A percentile compares a stretch with the other conserved stretches of the same genome.
Evolutionary conservation across 2,329 filamentous ascomycete species (phyloP).

Genomic region (Aspergillus nomiae): DNA sequence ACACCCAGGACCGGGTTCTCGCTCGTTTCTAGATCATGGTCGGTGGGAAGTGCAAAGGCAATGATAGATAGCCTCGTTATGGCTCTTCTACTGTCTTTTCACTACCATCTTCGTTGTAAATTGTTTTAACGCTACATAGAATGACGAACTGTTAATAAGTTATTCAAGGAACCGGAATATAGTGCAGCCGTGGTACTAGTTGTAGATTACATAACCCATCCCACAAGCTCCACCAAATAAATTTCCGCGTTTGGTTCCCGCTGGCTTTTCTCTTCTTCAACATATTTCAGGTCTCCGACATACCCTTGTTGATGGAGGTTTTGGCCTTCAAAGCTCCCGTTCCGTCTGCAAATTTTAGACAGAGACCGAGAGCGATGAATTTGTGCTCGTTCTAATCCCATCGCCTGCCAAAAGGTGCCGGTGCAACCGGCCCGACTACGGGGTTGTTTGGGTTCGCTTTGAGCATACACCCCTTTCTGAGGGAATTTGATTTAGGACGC

Average conservation of each 20-base stretch:
- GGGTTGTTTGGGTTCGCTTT: conserved; percentile 48
- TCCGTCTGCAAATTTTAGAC: conserved; percentile 46
- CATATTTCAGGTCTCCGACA: conserved; percentile 43
- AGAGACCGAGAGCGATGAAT: conserved; percentile 43
- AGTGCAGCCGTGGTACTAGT: neutral
- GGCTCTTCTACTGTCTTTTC: neutral
- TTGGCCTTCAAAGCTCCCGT: conserved; percentile 20
- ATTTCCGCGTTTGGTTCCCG: conserved; percentile 15
- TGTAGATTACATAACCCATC: conserved; percentile 15
- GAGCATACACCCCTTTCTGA: conserved; percentile 40
- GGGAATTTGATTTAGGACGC: neutral
- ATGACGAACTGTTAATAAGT: neutral
- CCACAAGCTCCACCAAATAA: conserved; percentile 13
- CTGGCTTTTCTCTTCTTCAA: conserved; percentile 28
- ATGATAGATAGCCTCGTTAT: neutral
- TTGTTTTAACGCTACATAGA: neutral
- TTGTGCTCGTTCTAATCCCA: conserved; percentile 48
- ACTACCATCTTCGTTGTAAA: conserved; percentile 4
- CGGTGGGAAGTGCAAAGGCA: neutral
- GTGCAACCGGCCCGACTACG: conserved; percentile 22
- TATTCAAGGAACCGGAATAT: neutral
- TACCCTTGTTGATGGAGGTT: conserved; percentile 46
- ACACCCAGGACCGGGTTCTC: conserved; percentile 73
- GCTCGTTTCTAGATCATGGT: conserved; percentile 59
- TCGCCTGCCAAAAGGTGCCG: conserved; percentile 28